These are phyloP conservation scores for Shiraia sp. DNA, from an alignment of 2,329 filamentous ascomycete genomes.

Conservation along the genomic window DNA sequence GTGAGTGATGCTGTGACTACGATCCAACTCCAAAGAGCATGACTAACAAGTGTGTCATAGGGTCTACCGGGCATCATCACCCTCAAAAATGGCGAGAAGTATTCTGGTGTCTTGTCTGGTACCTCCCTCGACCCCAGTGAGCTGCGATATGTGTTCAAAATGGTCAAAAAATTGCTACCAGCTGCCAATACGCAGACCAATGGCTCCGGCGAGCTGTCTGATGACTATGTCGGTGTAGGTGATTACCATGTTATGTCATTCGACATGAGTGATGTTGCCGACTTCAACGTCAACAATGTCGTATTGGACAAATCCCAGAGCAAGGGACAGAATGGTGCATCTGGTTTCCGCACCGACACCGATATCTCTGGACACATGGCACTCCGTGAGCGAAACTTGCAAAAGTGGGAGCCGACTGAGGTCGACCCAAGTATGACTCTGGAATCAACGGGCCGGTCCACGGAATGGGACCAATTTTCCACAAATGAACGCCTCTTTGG, in stretches of 20 bases:
- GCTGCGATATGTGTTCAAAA: slow-evolving; percentile 64
- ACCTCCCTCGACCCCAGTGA: slow-evolving; percentile 57
- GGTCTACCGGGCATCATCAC: slow-evolving; percentile 60
- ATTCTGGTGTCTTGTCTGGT: slow-evolving; percentile 64
- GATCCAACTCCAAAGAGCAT: not conserved
- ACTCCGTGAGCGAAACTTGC: slow-evolving; percentile 72
- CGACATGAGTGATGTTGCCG: slow-evolving; percentile 63
- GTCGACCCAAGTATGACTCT: slow-evolving; percentile 69
- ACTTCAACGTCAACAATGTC: slow-evolving; percentile 60
- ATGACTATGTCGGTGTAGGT: slow-evolving; percentile 53
- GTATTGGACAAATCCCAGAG: slow-evolving; percentile 55
- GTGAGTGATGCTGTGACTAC: slow-evolving; percentile 58
- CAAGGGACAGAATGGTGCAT: slow-evolving; percentile 58
- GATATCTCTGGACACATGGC: slow-evolving; percentile 79
- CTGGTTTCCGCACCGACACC: slow-evolving; percentile 80
- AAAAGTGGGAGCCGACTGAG: slow-evolving; percentile 79
- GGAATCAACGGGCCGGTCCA: slow-evolving; percentile 55
- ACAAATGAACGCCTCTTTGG: slow-evolving; percentile 88
- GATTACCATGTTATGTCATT: slow-evolving; percentile 62
- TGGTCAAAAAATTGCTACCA: slow-evolving; percentile 60
- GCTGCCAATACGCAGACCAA: slow-evolving; percentile 50
- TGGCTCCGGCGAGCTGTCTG: slow-evolving; percentile 46
- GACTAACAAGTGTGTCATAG: slow-evolving; percentile 44
- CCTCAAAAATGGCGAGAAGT: slow-evolving; percentile 64
- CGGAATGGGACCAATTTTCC: slow-evolving; percentile 89